A percentile compares a stretch with the other conserved stretches of the same genome.
Conservation (phyloP, 202 grass and related monocot species). For the Saccharum hybrid region DNA sequence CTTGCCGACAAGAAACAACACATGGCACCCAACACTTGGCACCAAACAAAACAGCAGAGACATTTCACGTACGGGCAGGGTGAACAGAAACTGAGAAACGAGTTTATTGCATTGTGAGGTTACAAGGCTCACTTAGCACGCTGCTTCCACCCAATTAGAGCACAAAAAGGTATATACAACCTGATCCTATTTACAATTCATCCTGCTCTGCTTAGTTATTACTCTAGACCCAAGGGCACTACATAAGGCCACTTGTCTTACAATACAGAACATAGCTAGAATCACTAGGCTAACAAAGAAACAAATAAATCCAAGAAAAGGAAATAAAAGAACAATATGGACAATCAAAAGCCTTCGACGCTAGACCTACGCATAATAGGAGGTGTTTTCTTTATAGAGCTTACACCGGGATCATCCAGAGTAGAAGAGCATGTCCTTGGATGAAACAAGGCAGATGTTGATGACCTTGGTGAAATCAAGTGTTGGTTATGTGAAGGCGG, state of each 20-base stretch:
- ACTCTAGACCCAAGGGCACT: constrained; percentile 39
- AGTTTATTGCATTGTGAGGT: constrained; percentile 52
- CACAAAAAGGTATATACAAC: constrained; percentile 78
- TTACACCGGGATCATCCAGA: constrained; percentile 67
- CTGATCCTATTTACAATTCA: constrained; percentile 77
- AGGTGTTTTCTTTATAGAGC: constrained; percentile 51
- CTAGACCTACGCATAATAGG: constrained; percentile 55
- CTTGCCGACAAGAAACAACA: constrained; percentile 37
- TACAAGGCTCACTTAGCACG: constrained; percentile 45
- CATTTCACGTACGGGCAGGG: constrained; percentile 4
- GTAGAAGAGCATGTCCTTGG: constrained; percentile 62
- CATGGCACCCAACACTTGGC: constrained; percentile 11
- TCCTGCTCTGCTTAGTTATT: constrained; percentile 46
- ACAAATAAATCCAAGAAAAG: constrained; percentile 66
- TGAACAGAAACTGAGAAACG: constrained; percentile 30
- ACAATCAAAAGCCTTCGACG: constrained; percentile 92
- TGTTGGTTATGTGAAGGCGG: constrained; percentile 48
- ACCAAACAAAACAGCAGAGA: constrained; percentile 11
- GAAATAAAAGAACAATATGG: constrained; percentile 50
- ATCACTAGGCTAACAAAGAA: constrained; percentile 59
- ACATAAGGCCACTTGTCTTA: constrained; percentile 47
- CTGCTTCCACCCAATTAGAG: constrained; percentile 49
- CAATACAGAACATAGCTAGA: constrained; percentile 52
- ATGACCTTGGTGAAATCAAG: constrained; percentile 53
- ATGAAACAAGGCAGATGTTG: constrained; percentile 60